phyloP scores from a whole-genome alignment of 1,284 basidiomycete genomes.

The Trametes sp. region DNA sequence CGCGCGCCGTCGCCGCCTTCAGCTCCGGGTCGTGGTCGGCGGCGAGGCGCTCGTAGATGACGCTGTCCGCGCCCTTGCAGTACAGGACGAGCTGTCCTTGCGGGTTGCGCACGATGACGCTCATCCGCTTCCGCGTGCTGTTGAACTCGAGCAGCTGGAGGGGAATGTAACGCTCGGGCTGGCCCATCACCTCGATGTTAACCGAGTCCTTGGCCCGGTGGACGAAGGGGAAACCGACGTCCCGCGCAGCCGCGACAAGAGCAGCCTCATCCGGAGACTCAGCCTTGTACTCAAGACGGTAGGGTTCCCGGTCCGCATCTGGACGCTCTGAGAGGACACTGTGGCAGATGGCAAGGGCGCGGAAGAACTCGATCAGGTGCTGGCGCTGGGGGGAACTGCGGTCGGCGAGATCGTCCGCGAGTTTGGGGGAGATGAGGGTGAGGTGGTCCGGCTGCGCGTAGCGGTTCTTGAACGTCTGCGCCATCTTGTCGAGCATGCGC shows the following conservation, averaged over 20 bases:
- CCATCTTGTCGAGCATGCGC: conserved; percentile 83
- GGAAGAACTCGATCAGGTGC: conserved; percentile 87
- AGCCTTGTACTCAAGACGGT: conserved; percentile 89
- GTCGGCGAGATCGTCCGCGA: conserved; percentile 81
- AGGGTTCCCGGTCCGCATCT: conserved; percentile 69
- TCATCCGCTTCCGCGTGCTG: conserved; percentile 94
- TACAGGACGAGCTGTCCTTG: conserved; percentile 86
- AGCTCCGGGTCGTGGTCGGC: conserved; percentile 76
- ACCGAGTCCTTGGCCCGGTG: conserved; percentile 77
- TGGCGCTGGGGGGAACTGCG: conserved; percentile 66
- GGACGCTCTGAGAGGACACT: conserved; percentile 85
- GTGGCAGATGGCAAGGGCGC: conserved; percentile 91
- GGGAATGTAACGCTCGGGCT: conserved; percentile 82
- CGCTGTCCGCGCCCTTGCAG: conserved; percentile 97
- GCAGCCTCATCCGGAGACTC: conserved; percentile 97
- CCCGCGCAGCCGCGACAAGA: conserved; percentile 89
- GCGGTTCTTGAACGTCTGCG: conserved; percentile 86
- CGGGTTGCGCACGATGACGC: conserved; percentile 84
- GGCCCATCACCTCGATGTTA: conserved; percentile 93
- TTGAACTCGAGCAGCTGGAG: conserved; percentile 93
- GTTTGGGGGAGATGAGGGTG: conserved; percentile 88
- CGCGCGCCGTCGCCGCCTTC: conserved; percentile 81
- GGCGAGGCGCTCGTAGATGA: conserved; percentile 88
- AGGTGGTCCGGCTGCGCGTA: conserved; percentile 85
- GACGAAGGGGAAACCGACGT: conserved; percentile 93